Evolutionary conservation across 2,329 filamentous ascomycete species (phyloP).

Genomic region (Aspergillus pseudoterreus): DNA sequence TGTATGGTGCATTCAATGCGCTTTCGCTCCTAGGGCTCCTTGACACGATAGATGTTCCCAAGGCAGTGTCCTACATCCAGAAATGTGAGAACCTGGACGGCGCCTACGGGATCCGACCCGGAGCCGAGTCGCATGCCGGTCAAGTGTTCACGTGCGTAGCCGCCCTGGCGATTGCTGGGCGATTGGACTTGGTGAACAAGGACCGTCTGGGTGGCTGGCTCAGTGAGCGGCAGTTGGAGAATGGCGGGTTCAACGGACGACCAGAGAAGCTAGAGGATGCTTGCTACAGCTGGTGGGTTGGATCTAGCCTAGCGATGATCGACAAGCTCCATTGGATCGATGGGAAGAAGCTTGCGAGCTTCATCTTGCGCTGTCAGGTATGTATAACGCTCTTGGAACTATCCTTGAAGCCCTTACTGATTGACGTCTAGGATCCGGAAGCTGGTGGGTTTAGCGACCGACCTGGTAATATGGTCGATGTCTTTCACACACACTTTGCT

Average conservation of each 20-base stretch:
- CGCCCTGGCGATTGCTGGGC: constrained; percentile 76
- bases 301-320: constrained; percentile 88
- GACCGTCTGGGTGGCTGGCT: constrained; percentile 86
- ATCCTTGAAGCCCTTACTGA: constrained; percentile 2
- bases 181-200: constrained; percentile 75
- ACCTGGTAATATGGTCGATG: constrained; percentile 92
- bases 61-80: constrained; percentile 73
- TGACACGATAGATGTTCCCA: constrained; percentile 70
- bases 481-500: constrained; percentile 92
- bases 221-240: constrained; percentile 83
- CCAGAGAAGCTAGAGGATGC: constrained; percentile 96
- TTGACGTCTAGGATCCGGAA: constrained; percentile 62
- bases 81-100: constrained; percentile 92
- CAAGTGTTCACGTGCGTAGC: constrained; percentile 95
- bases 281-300: constrained; percentile 99
- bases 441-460: constrained; percentile 83
- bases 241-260: constrained; percentile 86
- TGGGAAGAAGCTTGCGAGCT: constrained; percentile 68
- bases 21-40: constrained; percentile 77
- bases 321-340: constrained; percentile 90
- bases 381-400: constrained; percentile 7
- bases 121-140: constrained; percentile 89
- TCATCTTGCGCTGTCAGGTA: constrained; percentile 82
- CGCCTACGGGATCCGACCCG: constrained; percentile 83
- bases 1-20: constrained; percentile 86